A percentile compares a stretch with the other conserved stretches of the same genome.
These are phyloP conservation scores for Colletotrichum noveboracense DNA, from an alignment of 2,329 filamentous ascomycete species.

Conservation along the genomic window DNA sequence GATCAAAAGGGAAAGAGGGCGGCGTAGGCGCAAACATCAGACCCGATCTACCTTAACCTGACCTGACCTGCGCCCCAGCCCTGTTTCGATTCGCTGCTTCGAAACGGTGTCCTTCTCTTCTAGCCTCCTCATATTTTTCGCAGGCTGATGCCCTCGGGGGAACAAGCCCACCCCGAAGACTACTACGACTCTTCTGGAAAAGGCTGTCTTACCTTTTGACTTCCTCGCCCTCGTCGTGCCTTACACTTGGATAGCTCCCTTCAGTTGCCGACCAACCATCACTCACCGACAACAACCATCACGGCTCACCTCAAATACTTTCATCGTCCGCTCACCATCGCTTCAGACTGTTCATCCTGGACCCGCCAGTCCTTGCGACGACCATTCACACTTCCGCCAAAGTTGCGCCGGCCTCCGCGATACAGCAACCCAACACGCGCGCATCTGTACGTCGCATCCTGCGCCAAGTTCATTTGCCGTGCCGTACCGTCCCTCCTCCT, in stretches of 20 bases:
- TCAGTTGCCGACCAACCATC: not conserved
- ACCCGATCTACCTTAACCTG: not conserved
- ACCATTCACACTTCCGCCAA: not conserved
- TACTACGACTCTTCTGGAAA: not conserved
- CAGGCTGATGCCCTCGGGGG: not conserved
- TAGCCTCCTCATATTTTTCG: not conserved
- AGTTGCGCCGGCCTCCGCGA: not conserved
- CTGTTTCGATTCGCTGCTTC: conserved; percentile 4
- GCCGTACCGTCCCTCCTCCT: not conserved
- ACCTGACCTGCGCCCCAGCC: conserved; percentile 1
- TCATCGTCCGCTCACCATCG: not conserved
- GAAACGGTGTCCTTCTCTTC: conserved; percentile 1
- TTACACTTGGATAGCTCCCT: not conserved
- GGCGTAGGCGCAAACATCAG: not conserved
- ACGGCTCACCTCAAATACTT: not conserved
- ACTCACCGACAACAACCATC: not conserved
- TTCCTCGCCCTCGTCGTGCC: not conserved
- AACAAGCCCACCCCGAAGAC: not conserved
- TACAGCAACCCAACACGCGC: not conserved
- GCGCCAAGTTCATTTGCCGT: not conserved
- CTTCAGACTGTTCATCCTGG: not conserved
- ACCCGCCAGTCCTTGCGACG: not conserved
- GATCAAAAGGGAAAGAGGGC: not conserved
- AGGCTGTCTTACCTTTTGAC: not conserved
- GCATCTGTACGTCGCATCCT: not conserved